phyloP scores from a whole-genome alignment of 2,329 filamentous ascomycete genomes.

The Fusarium sambucinum region DNA sequence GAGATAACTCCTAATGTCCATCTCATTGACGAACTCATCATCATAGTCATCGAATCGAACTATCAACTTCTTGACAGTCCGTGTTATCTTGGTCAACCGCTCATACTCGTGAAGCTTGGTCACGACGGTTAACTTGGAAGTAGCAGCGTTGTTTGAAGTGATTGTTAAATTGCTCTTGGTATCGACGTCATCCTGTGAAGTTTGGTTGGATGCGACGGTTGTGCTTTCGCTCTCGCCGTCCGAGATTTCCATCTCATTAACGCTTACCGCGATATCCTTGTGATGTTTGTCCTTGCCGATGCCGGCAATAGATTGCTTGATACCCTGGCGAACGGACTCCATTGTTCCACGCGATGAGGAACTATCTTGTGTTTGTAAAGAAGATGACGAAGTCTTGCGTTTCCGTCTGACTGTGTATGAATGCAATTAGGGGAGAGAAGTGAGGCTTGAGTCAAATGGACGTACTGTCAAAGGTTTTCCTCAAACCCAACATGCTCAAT shows the following conservation, averaged over 20 bases:
- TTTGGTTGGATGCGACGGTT: slow-evolving; percentile 21
- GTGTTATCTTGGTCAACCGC: slow-evolving; percentile 32
- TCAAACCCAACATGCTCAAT: slow-evolving; percentile 41
- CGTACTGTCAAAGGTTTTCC: slow-evolving; percentile 37
- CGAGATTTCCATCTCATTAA: slow-evolving; percentile 17
- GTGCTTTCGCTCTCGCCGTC: slow-evolving; percentile 36
- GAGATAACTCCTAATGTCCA: slow-evolving; percentile 49
- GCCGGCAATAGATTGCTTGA: slow-evolving; percentile 25
- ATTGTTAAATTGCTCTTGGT: slow-evolving; percentile 6
- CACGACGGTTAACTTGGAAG: neutral
- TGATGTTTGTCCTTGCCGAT: slow-evolving; percentile 25
- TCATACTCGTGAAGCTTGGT: slow-evolving; percentile 23
- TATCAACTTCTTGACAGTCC: slow-evolving; percentile 35
- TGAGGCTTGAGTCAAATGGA: neutral
- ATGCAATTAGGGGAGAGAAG: neutral
- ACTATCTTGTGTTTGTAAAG: slow-evolving; percentile 19
- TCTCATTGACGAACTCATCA: slow-evolving; percentile 39
- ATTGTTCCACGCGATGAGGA: slow-evolving; percentile 26
- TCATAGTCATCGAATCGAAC: slow-evolving; percentile 38
- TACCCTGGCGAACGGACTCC: slow-evolving; percentile 29
- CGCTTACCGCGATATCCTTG: slow-evolving; percentile 6
- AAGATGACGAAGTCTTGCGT: slow-evolving; percentile 37
- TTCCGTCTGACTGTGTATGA: slow-evolving; percentile 32
- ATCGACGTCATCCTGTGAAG: slow-evolving; percentile 12
- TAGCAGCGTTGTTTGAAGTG: neutral